Evolutionary conservation across 805 yeast species (phyloP).

Genomic region (Zygosaccharomyces rouxii): DNA sequence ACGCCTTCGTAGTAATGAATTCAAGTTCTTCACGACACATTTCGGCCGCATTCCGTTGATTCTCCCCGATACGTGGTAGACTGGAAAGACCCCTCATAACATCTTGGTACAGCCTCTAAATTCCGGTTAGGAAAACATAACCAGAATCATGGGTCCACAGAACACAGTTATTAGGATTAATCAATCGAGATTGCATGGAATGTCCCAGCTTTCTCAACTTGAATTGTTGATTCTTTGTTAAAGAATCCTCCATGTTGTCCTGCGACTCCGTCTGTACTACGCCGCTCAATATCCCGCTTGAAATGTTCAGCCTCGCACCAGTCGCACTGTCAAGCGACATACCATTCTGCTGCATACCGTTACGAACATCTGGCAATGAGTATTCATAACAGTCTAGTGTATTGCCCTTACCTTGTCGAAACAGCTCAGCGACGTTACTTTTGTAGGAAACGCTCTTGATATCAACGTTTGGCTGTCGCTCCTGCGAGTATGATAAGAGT

Average conservation of each 20-base stretch:
- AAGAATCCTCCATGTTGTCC: slow-evolving; percentile 9
- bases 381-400: slow-evolving; percentile 30
- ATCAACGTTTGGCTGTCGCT: slow-evolving; percentile 8
- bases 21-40: slow-evolving; percentile 20
- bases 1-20: slow-evolving; percentile 20
- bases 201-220: slow-evolving; percentile 28
- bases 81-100: slow-evolving; percentile 30
- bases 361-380: slow-evolving; percentile 25
- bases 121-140: slow-evolving; percentile 79
- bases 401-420: slow-evolving; percentile 12
- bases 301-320: not conserved
- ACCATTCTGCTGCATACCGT: not conserved
- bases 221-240: slow-evolving; percentile 34
- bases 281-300: slow-evolving; percentile 1
- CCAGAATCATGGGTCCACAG: slow-evolving; percentile 87
- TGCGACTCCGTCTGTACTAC: slow-evolving; percentile 1
- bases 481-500: slow-evolving; percentile 8
- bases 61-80: slow-evolving; percentile 9
- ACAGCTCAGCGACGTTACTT: slow-evolving; percentile 21
- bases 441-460: slow-evolving; percentile 21
- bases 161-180: slow-evolving; percentile 55
- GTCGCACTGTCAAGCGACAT: not conserved
- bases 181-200: slow-evolving; percentile 16
- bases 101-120: slow-evolving; percentile 60
- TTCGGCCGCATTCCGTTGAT: slow-evolving; percentile 2